Conservation (phyloP, 169 alveolate species). For the Cardiosporidium cionae region DNA sequence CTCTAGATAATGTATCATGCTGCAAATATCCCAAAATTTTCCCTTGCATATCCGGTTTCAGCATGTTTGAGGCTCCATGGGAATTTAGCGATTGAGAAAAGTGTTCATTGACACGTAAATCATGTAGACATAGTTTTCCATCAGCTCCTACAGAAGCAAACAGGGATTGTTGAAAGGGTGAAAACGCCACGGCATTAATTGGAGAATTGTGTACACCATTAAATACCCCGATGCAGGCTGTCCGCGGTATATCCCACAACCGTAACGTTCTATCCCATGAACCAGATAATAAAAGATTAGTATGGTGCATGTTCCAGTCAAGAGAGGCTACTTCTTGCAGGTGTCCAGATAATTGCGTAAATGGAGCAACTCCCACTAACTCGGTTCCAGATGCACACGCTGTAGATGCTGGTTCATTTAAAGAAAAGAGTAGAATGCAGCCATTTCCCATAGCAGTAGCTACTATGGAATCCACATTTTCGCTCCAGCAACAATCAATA, state of each 20-base stretch:
- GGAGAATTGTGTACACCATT: background rate
- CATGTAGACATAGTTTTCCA: background rate
- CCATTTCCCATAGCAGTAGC: slow-evolving; percentile 18
- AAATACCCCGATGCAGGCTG: background rate
- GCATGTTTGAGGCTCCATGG: too few species aligned
- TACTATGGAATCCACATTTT: background rate
- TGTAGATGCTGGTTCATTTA: background rate
- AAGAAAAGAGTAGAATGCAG: background rate
- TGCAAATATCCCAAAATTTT: too few species aligned
- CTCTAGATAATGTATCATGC: background rate
- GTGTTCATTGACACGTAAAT: too few species aligned
- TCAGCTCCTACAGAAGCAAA: background rate
- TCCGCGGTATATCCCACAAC: slow-evolving; percentile 18
- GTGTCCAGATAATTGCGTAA: slow-evolving; percentile 17
- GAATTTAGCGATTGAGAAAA: too few species aligned
- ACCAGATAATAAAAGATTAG: slow-evolving; percentile 6
- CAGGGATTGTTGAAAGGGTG: background rate
- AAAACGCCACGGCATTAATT: background rate
- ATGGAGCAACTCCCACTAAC: background rate
- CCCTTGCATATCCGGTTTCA: too few species aligned
- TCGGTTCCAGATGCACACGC: background rate
- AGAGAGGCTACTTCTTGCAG: slow-evolving; percentile 6
- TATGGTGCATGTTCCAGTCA: slow-evolving; percentile 10
- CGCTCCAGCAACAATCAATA: slow-evolving; percentile 17
- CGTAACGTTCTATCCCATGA: slow-evolving; percentile 27